A percentile compares a stretch with the other conserved stretches of the same genome.
phyloP scores from a whole-genome alignment of 768 basidiomycete species.

The Fibroporia radiculosa region DNA sequence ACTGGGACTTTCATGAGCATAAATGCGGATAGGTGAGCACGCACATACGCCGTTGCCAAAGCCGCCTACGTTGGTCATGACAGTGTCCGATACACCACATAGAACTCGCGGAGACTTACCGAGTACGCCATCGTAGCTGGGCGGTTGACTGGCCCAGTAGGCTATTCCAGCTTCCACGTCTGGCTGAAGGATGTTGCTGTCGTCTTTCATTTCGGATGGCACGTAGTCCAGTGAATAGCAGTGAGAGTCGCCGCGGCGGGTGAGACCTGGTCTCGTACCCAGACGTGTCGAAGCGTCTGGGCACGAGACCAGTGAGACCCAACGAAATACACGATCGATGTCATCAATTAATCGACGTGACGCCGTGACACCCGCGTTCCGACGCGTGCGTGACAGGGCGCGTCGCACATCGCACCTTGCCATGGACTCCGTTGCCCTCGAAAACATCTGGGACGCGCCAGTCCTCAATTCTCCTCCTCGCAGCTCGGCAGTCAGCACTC shows the following conservation, averaged over 20 bases:
- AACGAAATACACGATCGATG: neutral
- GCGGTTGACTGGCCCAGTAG: conserved; percentile 82
- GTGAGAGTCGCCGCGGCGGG: too few relatives aligned
- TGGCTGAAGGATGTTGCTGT: conserved; percentile 24
- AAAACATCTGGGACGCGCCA: conserved; percentile 54
- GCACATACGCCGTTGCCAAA: conserved; percentile 46
- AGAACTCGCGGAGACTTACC: conserved; percentile 33
- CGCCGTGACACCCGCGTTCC: neutral
- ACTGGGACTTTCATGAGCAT: conserved; percentile 33
- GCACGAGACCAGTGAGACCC: neutral
- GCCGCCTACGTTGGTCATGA: conserved; percentile 28
- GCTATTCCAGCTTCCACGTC: conserved; percentile 69
- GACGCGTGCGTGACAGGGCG: conserved; percentile 9
- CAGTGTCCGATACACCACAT: neutral
- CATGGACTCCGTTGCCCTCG: conserved; percentile 4
- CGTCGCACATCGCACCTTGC: conserved; percentile 2
- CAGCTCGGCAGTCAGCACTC: conserved; percentile 2
- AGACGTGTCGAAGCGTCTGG: too few relatives aligned
- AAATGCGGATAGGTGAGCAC: conserved; percentile 4
- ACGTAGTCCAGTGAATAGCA: too few relatives aligned
- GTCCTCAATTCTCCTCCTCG: conserved; percentile 22
- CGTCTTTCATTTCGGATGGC: neutral
- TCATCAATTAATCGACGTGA: neutral
- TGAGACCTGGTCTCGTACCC: too few relatives aligned
- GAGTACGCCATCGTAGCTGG: conserved; percentile 81